phyloP scores from a whole-genome alignment of 1,139 yeast genomes.

The Saccharomyces hybrid region DNA sequence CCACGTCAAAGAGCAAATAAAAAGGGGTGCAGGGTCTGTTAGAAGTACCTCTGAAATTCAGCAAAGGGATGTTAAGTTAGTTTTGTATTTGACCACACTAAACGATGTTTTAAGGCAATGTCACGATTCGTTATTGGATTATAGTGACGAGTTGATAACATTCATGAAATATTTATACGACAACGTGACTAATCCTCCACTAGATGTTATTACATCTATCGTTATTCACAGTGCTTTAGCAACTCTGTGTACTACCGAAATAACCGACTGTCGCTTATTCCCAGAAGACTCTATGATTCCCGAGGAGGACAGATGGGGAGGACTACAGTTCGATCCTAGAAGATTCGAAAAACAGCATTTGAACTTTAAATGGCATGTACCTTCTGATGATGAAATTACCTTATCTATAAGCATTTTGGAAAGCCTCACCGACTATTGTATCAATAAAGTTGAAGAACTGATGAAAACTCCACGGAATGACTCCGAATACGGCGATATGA shows the following conservation, averaged over 20 bases:
- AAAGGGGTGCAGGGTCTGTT: conserved; percentile 77
- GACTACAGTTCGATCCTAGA: conserved; percentile 47
- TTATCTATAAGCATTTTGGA: conserved; percentile 59
- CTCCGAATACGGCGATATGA: conserved; percentile 37
- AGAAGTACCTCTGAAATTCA: conserved; percentile 63
- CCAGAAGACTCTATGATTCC: conserved; percentile 34
- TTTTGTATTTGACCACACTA: conserved; percentile 64
- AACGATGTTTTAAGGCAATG: conserved; percentile 71
- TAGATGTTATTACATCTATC: conserved; percentile 38
- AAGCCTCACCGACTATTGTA: conserved; percentile 40
- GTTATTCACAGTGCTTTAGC: conserved; percentile 61
- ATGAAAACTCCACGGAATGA: conserved; percentile 29
- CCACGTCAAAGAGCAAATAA: conserved; percentile 57
- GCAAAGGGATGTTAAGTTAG: conserved; percentile 70
- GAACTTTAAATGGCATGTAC: conserved; percentile 68
- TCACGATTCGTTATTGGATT: conserved; percentile 41
- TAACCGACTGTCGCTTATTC: conserved; percentile 49
- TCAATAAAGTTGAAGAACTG: conserved; percentile 38
- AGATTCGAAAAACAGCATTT: conserved; percentile 40
- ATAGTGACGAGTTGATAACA: conserved; percentile 41
- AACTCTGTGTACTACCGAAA: conserved; percentile 53
- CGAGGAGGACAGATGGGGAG: conserved; percentile 63
- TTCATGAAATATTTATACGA: conserved; percentile 48
- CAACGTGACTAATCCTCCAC: conserved; percentile 63
- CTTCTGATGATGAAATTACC: conserved; percentile 47